Evolutionary conservation across 306 rosid species (phyloP).

Genomic region (Vigna hirtella): DNA sequence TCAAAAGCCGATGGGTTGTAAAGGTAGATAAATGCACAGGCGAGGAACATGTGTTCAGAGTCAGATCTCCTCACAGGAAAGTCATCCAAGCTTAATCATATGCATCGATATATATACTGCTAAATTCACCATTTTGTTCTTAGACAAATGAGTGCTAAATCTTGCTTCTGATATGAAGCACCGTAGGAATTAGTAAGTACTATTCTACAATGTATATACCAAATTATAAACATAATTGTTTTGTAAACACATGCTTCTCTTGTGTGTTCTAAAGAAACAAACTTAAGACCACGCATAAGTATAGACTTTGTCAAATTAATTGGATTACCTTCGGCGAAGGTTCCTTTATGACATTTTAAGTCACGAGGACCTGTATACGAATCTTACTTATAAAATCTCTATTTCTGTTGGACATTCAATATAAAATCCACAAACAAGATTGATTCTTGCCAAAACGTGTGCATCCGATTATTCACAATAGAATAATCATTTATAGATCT

Average conservation of each 20-base stretch:
- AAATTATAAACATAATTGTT: constrained; percentile 30
- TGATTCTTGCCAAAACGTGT: background rate
- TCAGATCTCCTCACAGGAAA: constrained; percentile 68
- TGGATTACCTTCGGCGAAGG: constrained; percentile 5
- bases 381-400: constrained; percentile 19
- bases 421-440: background rate
- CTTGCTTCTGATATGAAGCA: constrained; percentile 31
- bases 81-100: constrained; percentile 60
- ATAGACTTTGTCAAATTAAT: background rate
- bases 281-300: background rate
- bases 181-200: constrained; percentile 9
- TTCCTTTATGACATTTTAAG: constrained; percentile 18
- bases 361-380: constrained; percentile 13
- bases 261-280: background rate
- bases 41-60: constrained; percentile 93
- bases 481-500: constrained; percentile 12
- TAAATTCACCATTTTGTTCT: constrained; percentile 21
- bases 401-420: constrained; percentile 13
- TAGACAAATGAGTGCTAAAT: constrained; percentile 34
- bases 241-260: constrained; percentile 15
- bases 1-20: constrained; percentile 74
- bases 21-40: constrained; percentile 90
- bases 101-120: background rate
- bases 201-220: constrained; percentile 42
- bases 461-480: background rate